Evolutionary conservation across 768 basidiomycete genomes (phyloP).

Genomic region (Mycena crocata): DNA sequence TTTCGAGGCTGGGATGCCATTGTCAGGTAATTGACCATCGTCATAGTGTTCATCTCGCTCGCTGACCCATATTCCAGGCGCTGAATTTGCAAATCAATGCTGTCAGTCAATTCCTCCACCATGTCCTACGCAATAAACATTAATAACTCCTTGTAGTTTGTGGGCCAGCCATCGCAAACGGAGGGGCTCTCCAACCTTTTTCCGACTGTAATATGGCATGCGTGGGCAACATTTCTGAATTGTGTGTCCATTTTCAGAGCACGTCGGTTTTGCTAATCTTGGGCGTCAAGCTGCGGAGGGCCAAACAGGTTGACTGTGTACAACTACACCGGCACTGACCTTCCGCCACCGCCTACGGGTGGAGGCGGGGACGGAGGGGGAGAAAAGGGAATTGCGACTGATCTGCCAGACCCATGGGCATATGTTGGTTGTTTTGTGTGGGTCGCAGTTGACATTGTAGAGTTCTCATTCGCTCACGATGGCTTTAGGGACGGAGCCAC

Average conservation of each 20-base stretch:
- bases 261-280: neutral
- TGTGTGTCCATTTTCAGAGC: constrained; percentile 37
- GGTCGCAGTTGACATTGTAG: constrained; percentile 33
- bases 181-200: constrained; percentile 58
- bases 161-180: constrained; percentile 56
- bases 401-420: constrained; percentile 66
- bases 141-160: constrained; percentile 56
- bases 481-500: constrained; percentile 63
- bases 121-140: constrained; percentile 15
- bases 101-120: constrained; percentile 47
- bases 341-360: constrained; percentile 52
- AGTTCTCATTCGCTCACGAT: neutral
- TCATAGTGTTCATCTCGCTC: constrained; percentile 42
- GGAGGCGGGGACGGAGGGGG: constrained; percentile 48
- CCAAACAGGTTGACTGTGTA: constrained; percentile 74
- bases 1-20: constrained; percentile 57
- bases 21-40: constrained; percentile 9
- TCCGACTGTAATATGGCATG: constrained; percentile 77
- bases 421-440: constrained; percentile 78
- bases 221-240: constrained; percentile 69
- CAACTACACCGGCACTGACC: constrained; percentile 72
- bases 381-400: constrained; percentile 50
- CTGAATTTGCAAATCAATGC: constrained; percentile 63
- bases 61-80: constrained; percentile 48
- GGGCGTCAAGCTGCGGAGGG: constrained; percentile 65